Conservation (phyloP, 768 basidiomycete species). For the Pisolithus marmoratus region DNA sequence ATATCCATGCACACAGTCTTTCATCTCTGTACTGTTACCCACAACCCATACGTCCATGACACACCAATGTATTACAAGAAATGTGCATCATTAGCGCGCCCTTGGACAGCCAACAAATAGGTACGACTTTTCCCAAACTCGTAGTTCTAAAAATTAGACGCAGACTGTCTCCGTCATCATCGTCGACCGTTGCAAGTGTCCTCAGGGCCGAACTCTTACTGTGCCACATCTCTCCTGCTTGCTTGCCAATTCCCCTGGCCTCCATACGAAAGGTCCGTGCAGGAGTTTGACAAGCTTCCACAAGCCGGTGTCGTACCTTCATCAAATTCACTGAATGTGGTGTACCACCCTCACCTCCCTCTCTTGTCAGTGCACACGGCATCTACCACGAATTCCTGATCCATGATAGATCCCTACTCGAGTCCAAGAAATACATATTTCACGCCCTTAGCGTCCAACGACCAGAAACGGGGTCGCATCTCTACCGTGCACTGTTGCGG, state of each 20-base stretch:
- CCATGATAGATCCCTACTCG: conserved; percentile 63
- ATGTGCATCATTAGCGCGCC: too few species aligned
- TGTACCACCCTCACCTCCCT: conserved; percentile 54
- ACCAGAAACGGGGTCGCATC: conserved; percentile 51
- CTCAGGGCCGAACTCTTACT: conserved; percentile 67
- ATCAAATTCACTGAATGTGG: conserved; percentile 79
- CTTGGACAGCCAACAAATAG: too few species aligned
- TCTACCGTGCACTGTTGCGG: conserved; percentile 77
- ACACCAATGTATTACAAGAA: too few species aligned
- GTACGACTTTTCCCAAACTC: too few species aligned
- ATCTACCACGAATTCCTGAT: conserved; percentile 81
- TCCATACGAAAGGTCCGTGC: conserved; percentile 46
- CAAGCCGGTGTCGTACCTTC: conserved; percentile 72
- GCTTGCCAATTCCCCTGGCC: conserved; percentile 83
- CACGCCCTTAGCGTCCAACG: conserved; percentile 55
- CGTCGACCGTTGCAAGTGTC: conserved; percentile 1
- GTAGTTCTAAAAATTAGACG: too few species aligned
- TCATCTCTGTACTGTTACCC: too few species aligned
- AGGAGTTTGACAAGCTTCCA: conserved; percentile 72
- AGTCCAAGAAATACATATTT: conserved; percentile 53
- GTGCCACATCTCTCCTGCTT: conserved; percentile 67
- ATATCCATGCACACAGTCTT: too few species aligned
- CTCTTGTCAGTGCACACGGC: conserved; percentile 48
- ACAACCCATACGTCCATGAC: too few species aligned
- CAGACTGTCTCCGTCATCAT: conserved; percentile 9